Conservation (phyloP, 257 asterid genomes). For the Scutellaria baicalensis region DNA sequence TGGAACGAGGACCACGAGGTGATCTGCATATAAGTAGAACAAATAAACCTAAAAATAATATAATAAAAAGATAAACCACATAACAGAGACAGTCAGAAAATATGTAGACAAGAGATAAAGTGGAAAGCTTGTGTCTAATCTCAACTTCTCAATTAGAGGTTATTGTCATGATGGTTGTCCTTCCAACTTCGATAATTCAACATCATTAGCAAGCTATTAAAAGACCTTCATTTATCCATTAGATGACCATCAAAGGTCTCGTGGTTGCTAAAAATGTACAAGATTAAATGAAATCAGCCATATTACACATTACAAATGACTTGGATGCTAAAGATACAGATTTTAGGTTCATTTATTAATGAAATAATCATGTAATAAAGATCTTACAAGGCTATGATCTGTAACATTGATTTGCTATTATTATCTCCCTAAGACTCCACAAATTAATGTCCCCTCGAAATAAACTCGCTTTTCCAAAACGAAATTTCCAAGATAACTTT, state of each 20-base stretch:
- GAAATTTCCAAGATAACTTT: too few relatives aligned
- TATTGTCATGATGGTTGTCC: neutral
- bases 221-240: too few relatives aligned
- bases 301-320: neutral
- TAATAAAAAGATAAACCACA: neutral
- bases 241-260: too few relatives aligned
- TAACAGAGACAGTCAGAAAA: neutral
- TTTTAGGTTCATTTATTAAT: neutral
- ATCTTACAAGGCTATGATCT: neutral
- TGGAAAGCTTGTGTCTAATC: neutral
- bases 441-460: neutral
- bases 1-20: constrained; percentile 79
- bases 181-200: neutral
- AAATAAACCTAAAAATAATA: neutral
- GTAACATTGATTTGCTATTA: neutral
- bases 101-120: neutral
- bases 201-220: neutral
- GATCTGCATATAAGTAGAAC: constrained; percentile 42
- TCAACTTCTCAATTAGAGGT: neutral
- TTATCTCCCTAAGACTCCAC: neutral
- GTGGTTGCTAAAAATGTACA: too few relatives aligned
- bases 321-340: neutral
- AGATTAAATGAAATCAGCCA: too few relatives aligned
- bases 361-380: neutral
- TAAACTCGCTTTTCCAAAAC: neutral